These are phyloP conservation scores for Pseudodiploospora longispora DNA, from an alignment of 2,329 filamentous ascomycete genomes.

Conservation along the genomic window DNA sequence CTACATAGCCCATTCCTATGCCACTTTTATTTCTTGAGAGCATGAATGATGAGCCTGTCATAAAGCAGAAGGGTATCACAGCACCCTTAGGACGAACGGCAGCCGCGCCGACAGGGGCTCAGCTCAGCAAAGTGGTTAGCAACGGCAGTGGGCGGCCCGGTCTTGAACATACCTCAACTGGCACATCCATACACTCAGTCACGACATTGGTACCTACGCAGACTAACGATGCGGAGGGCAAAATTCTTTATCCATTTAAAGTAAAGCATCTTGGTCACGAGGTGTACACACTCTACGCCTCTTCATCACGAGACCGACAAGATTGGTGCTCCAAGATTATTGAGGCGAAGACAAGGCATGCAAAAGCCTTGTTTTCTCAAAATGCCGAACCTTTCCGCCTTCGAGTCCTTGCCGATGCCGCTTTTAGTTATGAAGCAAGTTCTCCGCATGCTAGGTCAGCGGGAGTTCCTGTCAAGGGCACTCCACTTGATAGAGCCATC, in stretches of 20 bases:
- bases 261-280: slow-evolving; percentile 94
- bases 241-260: slow-evolving; percentile 86
- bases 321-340: slow-evolving; percentile 94
- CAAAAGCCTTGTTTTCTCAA: slow-evolving; percentile 78
- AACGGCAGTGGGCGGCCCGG: slow-evolving; percentile 47
- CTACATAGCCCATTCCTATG: slow-evolving; percentile 76
- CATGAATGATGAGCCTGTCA: slow-evolving; percentile 81
- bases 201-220: slow-evolving; percentile 30
- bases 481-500: slow-evolving; percentile 85
- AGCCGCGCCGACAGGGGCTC: slow-evolving; percentile 50
- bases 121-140: slow-evolving; percentile 47
- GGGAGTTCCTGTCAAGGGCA: slow-evolving; percentile 75
- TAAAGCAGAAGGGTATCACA: slow-evolving; percentile 71
- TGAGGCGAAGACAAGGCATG: slow-evolving; percentile 89
- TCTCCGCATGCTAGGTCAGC: slow-evolving; percentile 51
- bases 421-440: slow-evolving; percentile 70
- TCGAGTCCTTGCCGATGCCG: slow-evolving; percentile 83
- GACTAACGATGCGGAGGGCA: slow-evolving; percentile 66
- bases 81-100: slow-evolving; percentile 51
- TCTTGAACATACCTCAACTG: slow-evolving; percentile 61
- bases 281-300: slow-evolving; percentile 83
- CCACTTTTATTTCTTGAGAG: slow-evolving; percentile 88
- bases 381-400: slow-evolving; percentile 94
- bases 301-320: slow-evolving; percentile 62
- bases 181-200: slow-evolving; percentile 52